Conservation (phyloP, 768 basidiomycete genomes). For the Kondoa subrosea region DNA sequence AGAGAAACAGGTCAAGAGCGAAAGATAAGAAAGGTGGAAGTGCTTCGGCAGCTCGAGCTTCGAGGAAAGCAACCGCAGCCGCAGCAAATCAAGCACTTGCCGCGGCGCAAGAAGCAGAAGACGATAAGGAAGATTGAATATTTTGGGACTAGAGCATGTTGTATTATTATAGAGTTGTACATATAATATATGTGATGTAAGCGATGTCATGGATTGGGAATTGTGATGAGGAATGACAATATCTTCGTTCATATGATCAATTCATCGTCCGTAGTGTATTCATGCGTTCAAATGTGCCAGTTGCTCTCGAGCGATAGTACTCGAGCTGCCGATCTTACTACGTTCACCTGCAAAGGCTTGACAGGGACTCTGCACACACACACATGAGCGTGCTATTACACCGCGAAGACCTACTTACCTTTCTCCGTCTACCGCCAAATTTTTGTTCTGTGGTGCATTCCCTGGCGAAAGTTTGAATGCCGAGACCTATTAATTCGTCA, state of each 20-base stretch:
- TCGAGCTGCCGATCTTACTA: not conserved
- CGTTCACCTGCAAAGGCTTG: not conserved
- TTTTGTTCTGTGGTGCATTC: not conserved
- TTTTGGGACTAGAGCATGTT: not conserved
- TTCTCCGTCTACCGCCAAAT: not conserved
- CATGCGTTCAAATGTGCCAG: not conserved
- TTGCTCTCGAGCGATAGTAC: not conserved
- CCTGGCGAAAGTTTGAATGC: not conserved
- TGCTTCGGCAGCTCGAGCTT: constrained; percentile 1
- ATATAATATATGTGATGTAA: too few relatives aligned
- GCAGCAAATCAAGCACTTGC: not conserved
- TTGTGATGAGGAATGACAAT: too few relatives aligned
- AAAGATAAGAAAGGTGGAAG: constrained; percentile 20
- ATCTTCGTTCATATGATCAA: too few relatives aligned
- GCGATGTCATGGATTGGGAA: too few relatives aligned
- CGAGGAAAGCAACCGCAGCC: not conserved
- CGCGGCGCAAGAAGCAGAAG: not conserved
- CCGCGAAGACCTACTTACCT: not conserved
- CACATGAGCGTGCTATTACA: not conserved
- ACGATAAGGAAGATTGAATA: not conserved
- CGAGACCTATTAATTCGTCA: not conserved
- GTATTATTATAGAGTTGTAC: not conserved
- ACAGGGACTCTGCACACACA: not conserved
- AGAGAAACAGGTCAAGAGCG: constrained; percentile 21
- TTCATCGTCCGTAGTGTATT: too few relatives aligned